Percentiles rank a stretch among this genome's conserved stretches.
Evolutionary conservation across 345 rosid species (phyloP).

Genomic region (Euphorbia tirucalli): DNA sequence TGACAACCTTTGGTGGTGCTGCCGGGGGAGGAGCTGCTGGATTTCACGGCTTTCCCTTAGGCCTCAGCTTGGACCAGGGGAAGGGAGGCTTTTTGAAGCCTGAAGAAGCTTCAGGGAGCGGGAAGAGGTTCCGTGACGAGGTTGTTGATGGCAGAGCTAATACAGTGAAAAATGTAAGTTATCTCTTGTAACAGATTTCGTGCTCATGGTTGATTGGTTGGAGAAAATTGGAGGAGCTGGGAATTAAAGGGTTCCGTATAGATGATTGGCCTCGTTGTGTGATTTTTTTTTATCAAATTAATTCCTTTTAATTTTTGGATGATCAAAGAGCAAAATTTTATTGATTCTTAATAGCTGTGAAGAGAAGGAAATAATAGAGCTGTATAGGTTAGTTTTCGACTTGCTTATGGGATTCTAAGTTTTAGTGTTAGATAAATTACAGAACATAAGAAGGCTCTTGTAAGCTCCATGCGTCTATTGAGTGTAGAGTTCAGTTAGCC

Average conservation of each 20-base stretch:
- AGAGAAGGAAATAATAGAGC: not conserved
- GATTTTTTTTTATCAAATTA: too few relatives aligned
- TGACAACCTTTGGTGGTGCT: slow-evolving; percentile 37
- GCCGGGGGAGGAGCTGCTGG: slow-evolving; percentile 48
- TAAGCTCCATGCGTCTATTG: too few relatives aligned
- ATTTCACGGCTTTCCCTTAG: slow-evolving; percentile 82
- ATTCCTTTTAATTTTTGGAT: not conserved
- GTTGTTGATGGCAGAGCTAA: slow-evolving; percentile 63
- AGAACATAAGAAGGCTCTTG: not conserved
- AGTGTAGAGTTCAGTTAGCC: too few relatives aligned
- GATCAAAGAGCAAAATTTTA: not conserved
- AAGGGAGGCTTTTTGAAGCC: slow-evolving; percentile 76
- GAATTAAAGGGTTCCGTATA: not conserved
- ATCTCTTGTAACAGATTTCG: not conserved
- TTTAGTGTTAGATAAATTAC: not conserved
- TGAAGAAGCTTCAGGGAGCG: slow-evolving; percentile 74
- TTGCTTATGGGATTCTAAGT: not conserved
- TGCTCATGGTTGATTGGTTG: slow-evolving; percentile 15
- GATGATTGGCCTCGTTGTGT: too few relatives aligned
- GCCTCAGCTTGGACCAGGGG: slow-evolving; percentile 87
- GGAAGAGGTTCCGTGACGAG: slow-evolving; percentile 72
- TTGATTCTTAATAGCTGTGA: not conserved
- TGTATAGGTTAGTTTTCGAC: not conserved
- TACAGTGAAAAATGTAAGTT: slow-evolving; percentile 67
- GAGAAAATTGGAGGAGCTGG: slow-evolving; percentile 10